A percentile compares a stretch with the other conserved stretches of the same genome.
phyloP scores from a whole-genome alignment of 2,329 filamentous ascomycete genomes.

The Monosporascus sp. region DNA sequence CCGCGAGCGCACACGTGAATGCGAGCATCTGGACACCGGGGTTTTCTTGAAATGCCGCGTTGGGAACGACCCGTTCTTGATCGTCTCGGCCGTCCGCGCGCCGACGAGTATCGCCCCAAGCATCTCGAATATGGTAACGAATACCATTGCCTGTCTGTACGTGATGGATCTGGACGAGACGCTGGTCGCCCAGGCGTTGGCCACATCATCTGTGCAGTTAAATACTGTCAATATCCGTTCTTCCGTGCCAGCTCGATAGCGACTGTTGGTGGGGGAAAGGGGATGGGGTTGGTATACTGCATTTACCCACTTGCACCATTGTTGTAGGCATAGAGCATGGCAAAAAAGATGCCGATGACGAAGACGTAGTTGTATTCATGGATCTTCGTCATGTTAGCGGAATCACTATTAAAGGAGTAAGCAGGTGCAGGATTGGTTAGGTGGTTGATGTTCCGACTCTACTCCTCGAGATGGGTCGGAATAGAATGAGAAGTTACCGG shows the following conservation, averaged over 20 bases:
- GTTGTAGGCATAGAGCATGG: conserved; percentile 72
- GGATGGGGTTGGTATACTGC: too few relatives aligned
- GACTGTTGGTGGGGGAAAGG: too few relatives aligned
- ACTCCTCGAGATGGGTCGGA: neutral
- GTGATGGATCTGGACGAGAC: conserved; percentile 74
- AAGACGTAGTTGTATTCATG: conserved; percentile 66
- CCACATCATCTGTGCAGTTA: conserved; percentile 63
- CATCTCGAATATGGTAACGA: conserved; percentile 64
- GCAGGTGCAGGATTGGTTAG: neutral
- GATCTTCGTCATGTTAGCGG: conserved; percentile 48
- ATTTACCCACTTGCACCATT: conserved; percentile 66
- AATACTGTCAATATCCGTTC: conserved; percentile 8
- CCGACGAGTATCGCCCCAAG: conserved; percentile 62
- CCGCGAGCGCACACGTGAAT: conserved; percentile 59
- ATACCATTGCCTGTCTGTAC: conserved; percentile 63
- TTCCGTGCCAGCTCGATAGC: neutral
- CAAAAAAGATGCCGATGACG: conserved; percentile 70
- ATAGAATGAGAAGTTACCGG: too few relatives aligned
- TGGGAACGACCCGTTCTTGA: conserved; percentile 75
- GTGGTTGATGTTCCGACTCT: neutral
- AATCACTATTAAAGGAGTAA: neutral
- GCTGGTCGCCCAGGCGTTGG: conserved; percentile 76
- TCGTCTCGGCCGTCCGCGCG: conserved; percentile 66
- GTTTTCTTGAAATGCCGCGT: conserved; percentile 51
- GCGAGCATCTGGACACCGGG: conserved; percentile 64